Evolutionary conservation across 192 early-diverging fungal species (phyloP), one percentile per base, ranked within the genome.

Genomic region (Rhizophagus prolifer): DNA sequence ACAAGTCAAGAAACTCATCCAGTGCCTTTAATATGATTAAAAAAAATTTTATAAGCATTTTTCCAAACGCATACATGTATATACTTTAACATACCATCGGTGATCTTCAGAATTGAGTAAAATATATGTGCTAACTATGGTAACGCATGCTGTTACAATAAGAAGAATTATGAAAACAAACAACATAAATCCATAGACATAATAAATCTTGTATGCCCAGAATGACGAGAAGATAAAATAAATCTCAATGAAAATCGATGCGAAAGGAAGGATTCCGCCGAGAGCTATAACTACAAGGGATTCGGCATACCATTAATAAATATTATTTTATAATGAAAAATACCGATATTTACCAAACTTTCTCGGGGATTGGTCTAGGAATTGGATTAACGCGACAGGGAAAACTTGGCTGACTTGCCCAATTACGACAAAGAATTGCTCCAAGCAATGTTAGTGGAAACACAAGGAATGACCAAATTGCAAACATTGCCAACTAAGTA

Each of bases 141-240:
- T 83, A 0, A 92, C 88, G 62, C 89, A 94, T 0, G 90, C 90
- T 13, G 91, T 88, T 2, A 92, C 90, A 61, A 92, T 74, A 38
- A 93, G 76, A 38, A 94, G 81, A 72, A 94, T 91, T 2, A 87
- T 68, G 77, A 92, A 93, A 9, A 93, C 90, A 3, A 92, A 78
- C 72, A 94, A 64, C 82, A 92, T 88, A 66, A 94, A 93, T 0
- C 93, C 92, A 84, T 92, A 94, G 12, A 94, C 90, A 72, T 94
- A 93, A 79, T 93, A 95, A 23, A 92, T 88, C 75, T 88, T 89
- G 83, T 91, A 89, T 10, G 81, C 81, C 92, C 92, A 94, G 73
- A 95, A 92, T 19, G 90, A 92, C 28, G 92, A 88, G 73, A 95
- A 92, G 70, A 95, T 82, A 75, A 93, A 95, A 75, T 94, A 94